A percentile compares a stretch with the other conserved stretches of the same genome.
Conservation (phyloP, 176 grass and related monocot species). For the Melocanna baccifera region DNA sequence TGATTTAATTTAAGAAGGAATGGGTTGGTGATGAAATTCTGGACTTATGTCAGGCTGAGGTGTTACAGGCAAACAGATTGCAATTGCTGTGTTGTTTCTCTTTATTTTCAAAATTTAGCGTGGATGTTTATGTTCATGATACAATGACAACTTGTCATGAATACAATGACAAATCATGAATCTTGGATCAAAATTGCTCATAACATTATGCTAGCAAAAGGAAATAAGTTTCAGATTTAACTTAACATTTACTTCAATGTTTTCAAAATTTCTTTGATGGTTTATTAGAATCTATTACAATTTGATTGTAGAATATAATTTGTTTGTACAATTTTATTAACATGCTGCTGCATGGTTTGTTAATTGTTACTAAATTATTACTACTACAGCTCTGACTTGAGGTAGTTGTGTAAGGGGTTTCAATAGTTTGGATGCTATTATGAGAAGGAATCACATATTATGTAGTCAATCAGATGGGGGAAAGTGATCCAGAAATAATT, state of each 20-base stretch:
- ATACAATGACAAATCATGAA: background rate
- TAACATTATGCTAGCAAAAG: background rate
- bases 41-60: too few species aligned
- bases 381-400: background rate
- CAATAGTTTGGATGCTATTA: conserved; percentile 6
- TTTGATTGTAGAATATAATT: background rate
- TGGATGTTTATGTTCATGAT: background rate
- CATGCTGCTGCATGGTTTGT: background rate
- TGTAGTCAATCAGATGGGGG: background rate
- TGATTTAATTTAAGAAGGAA: too few species aligned
- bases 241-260: background rate
- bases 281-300: background rate
- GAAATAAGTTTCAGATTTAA: background rate
- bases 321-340: background rate
- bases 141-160: background rate
- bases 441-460: background rate
- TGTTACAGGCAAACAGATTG: background rate
- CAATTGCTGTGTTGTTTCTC: conserved; percentile 2
- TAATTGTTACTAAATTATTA: background rate
- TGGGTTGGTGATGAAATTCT: too few species aligned
- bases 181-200: background rate
- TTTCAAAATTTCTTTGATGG: background rate
- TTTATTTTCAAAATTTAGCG: conserved; percentile 1
- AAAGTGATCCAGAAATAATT: background rate
- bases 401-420: background rate